Evolutionary conservation across 306 rosid genomes (phyloP).

Genomic region (Canavalia ensiformis): DNA sequence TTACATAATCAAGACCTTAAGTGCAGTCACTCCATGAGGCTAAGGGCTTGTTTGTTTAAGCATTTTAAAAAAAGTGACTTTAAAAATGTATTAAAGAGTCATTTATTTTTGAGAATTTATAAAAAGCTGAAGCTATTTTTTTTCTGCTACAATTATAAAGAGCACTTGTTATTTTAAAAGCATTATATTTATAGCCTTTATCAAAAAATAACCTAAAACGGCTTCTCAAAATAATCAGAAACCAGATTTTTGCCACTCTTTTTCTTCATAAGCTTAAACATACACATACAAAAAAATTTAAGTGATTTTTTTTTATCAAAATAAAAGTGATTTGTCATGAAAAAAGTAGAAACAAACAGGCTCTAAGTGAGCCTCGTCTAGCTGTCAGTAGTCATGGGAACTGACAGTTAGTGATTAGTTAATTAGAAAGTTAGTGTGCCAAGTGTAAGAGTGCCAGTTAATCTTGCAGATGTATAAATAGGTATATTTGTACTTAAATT

Average conservation of each 20-base stretch:
- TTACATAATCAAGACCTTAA: background rate
- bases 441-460: background rate
- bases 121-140: background rate
- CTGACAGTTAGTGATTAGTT: background rate
- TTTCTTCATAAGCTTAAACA: background rate
- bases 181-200: background rate
- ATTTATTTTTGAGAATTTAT: background rate
- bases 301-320: background rate
- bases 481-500: background rate
- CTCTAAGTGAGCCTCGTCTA: background rate
- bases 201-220: background rate
- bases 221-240: background rate
- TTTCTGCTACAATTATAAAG: background rate
- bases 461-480: background rate
- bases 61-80: background rate
- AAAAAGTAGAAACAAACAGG: background rate
- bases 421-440: background rate
- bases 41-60: background rate
- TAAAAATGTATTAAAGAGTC: background rate
- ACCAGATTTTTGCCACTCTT: background rate
- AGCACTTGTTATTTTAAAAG: background rate
- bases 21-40: background rate
- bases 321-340: background rate
- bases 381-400: background rate
- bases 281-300: background rate